Base-by-base conservation (phyloP, 306 rosid species). In the Rosa rugosa region DNA sequence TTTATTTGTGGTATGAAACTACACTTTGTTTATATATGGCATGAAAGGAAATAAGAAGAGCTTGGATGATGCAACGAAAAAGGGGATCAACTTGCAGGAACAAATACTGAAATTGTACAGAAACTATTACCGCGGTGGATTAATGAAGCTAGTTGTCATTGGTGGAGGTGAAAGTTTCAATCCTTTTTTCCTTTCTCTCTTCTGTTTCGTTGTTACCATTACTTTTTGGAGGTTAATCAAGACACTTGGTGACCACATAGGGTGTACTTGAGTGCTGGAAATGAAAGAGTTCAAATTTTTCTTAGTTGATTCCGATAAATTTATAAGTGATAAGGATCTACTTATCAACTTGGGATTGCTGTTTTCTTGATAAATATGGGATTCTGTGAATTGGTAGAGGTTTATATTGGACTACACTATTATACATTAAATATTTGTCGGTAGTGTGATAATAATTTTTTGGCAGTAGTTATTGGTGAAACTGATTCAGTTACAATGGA, bases 1-100 rank as follows among this genome's bases (percentile, higher is more conserved):
- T 50, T 66, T 36, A 5, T 80, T 16, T 87, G 42, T 46, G 84
- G 65, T 46, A 47, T 16, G 70, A 23, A 79, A 65, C 38, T 7
- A 34, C 38, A 70, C 79, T 81, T 54, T 69, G 20, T n/a, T 64
- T 47, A 45, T 79, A 70, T 79, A 22, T 71, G 18, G 18, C 72
- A 65, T 87, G 84, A 70, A 84, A 95, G 99, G 99, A 67, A 95
- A 95, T 84, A 95, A 92, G 87, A 95, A 88, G 93, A 95, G 99
- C 85, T 85, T 95, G 86, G 90, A 76, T 82, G 94, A 92, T 88
- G 99, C 99, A 41, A 87, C 89, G 88, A 90, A 90, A 84, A 92
- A 86, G 36, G 99, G 99, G 72, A 82, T 95, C 77, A 81, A 95
- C 84, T 86, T 95, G 86, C 85, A 89, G 60, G 94, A 88, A 77